Base-by-base conservation (phyloP, 306 rosid genomes). In the Gillenia trifoliata region DNA sequence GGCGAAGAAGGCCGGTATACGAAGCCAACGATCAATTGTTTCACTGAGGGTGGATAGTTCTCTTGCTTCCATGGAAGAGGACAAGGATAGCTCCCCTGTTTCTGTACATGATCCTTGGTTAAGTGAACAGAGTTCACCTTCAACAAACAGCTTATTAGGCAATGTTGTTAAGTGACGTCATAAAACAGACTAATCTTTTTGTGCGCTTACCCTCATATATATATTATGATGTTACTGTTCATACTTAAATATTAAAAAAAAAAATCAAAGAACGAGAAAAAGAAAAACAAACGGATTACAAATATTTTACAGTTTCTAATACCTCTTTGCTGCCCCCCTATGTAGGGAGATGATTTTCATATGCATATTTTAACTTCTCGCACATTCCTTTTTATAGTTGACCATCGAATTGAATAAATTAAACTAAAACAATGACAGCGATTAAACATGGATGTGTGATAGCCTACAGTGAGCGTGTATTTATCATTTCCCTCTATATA, bases 81-180 rank as follows among this genome's bases (percentile, higher is more conserved):
- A 84, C 71, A 81, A 78, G 63, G 97, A 95, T 63, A 78, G 79
- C 81, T 94, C 99, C 47, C 98, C 99, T 71, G 93, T 90, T 54
- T 95, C 96, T 13, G 92, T 95, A 36, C 95, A 92, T 4, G 93
- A 90, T 74, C 96, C 92, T 71, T 95, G 99, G 99, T 84, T 89
- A 12, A 95, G 98, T 85, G 92, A 85, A 75, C 92, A 83, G 11
- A 92, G 99, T 87, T 92, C 99, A 55, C 97, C 98, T 78, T 92
- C 99, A 77, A 54, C 96, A 67, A 95, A 86, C 79, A 90, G 96
- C 84, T 86, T 95, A 81, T 80, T 95, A 90, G 93, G 89, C 59
- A 92, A 89, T 52, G 87, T 79, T 33, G 79, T 81, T 56, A 89
- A 75, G 50, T 92, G 89, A 90, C 87, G 43, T 28, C 1, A 55